Percentiles rank a stretch among this genome's conserved stretches.
Conservation (phyloP, 176 grass and related monocot species). For the Canna indica region DNA sequence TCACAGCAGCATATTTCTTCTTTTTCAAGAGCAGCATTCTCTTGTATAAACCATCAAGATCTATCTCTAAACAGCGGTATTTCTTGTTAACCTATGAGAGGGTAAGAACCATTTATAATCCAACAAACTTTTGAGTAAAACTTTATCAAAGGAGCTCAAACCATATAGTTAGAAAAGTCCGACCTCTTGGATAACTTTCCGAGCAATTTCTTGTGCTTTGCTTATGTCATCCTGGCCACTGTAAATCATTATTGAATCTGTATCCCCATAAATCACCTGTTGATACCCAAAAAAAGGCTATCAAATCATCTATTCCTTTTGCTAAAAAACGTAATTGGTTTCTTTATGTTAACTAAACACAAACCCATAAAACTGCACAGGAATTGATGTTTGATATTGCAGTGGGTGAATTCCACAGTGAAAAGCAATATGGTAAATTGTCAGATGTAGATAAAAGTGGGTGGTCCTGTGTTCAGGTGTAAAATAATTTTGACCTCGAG, state of each 20-base stretch:
- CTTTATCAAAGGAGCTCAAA: constrained; percentile 6
- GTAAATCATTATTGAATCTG: constrained; percentile 98
- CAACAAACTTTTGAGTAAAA: neutral
- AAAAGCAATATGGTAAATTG: neutral
- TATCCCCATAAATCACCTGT: constrained; percentile 98
- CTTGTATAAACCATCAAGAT: constrained; percentile 98
- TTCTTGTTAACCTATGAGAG: constrained; percentile 77
- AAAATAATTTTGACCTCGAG: no score
- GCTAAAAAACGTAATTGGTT: no score
- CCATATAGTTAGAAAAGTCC: neutral
- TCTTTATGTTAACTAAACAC: no score
- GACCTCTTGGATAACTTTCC: constrained; percentile 96
- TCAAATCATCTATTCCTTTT: neutral
- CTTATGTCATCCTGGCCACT: constrained; percentile 89
- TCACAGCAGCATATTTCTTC: constrained; percentile 96
- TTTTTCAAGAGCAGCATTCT: constrained; percentile 99
- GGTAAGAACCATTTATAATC: neutral
- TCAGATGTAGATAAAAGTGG: neutral
- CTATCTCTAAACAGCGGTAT: constrained; percentile 87
- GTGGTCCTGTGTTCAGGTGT: no score
- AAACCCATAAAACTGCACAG: no score
- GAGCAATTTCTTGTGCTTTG: constrained; percentile 74
- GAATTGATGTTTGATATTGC: no score
- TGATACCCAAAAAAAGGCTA: constrained; percentile 20
- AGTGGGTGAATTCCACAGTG: neutral